Percentiles rank a stretch among this genome's conserved stretches.
phyloP scores from a whole-genome alignment of 208 protist genomes.

The Lotmaria passim region DNA sequence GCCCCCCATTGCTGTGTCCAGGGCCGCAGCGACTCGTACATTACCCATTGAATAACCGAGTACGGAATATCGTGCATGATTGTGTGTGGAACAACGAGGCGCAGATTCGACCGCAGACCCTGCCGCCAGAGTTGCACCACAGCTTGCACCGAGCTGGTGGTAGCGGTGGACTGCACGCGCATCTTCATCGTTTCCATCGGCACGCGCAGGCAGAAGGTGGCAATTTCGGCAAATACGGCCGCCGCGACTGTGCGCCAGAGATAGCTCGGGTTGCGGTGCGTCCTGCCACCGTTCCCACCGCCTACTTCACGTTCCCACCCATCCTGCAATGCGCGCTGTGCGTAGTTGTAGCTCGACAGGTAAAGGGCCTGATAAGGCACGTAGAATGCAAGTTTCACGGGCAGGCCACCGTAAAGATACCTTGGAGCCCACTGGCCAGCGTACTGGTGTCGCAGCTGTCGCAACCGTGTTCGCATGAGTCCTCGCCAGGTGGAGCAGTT shows the following conservation, averaged over 20 bases:
- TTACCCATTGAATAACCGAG: slow-evolving; percentile 75
- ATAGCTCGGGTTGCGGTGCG: slow-evolving; percentile 1
- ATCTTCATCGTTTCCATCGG: slow-evolving; percentile 91
- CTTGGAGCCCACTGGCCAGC: slow-evolving; percentile 57
- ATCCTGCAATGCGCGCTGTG: slow-evolving; percentile 27
- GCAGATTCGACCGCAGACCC: slow-evolving; percentile 45
- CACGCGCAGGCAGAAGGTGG: slow-evolving; percentile 65
- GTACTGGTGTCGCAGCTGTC: slow-evolving; percentile 49
- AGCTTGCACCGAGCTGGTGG: slow-evolving; percentile 49
- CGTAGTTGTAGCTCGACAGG: slow-evolving; percentile 65
- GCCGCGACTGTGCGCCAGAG: slow-evolving; percentile 50
- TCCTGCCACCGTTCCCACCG: too few species aligned
- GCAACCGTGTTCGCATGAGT: slow-evolving; percentile 10
- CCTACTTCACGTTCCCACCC: neutral
- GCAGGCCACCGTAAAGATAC: slow-evolving; percentile 78
- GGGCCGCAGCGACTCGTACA: slow-evolving; percentile 76
- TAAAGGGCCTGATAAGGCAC: slow-evolving; percentile 82
- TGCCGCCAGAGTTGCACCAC: slow-evolving; percentile 50
- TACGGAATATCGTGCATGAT: slow-evolving; percentile 85
- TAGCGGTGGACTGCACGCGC: slow-evolving; percentile 67
- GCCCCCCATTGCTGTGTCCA: slow-evolving; percentile 45
- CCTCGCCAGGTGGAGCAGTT: neutral
- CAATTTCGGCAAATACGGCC: slow-evolving; percentile 61
- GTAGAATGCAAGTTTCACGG: slow-evolving; percentile 74
- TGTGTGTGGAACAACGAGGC: slow-evolving; percentile 70